phyloP scores from a whole-genome alignment of 2,329 filamentous ascomycete species.

The Cladorrhinum sp. region DNA sequence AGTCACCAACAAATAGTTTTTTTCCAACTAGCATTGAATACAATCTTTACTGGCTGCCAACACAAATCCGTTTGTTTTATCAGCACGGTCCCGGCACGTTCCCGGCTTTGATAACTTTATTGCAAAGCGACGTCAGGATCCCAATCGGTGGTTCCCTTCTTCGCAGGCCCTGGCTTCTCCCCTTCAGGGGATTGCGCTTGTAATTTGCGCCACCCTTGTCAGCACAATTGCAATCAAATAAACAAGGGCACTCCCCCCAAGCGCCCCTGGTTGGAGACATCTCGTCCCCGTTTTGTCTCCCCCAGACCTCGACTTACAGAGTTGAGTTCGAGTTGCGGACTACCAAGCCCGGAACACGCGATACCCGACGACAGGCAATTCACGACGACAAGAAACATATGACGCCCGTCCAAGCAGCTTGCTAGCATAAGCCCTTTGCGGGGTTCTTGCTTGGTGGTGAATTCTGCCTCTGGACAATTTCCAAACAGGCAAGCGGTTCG shows the following conservation, averaged over 20 bases:
- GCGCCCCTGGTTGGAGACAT: slow-evolving; percentile 16
- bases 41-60: not conserved
- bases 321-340: slow-evolving; percentile 4
- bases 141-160: slow-evolving; percentile 8
- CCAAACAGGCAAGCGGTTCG: slow-evolving; percentile 17
- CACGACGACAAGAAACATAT: slow-evolving; percentile 22
- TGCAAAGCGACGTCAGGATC: slow-evolving; percentile 10
- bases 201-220: slow-evolving; percentile 37
- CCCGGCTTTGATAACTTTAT: slow-evolving; percentile 19
- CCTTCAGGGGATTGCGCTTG: slow-evolving; percentile 32
- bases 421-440: slow-evolving; percentile 27
- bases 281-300: slow-evolving; percentile 11
- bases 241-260: slow-evolving; percentile 30
- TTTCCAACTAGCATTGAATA: not conserved
- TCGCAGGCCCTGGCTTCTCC: slow-evolving; percentile 13
- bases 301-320: slow-evolving; percentile 7
- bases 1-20: not conserved
- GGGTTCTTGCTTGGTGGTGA: slow-evolving; percentile 17
- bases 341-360: slow-evolving; percentile 11
- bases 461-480: slow-evolving; percentile 18
- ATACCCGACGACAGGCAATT: slow-evolving; percentile 17
- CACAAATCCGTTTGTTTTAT: slow-evolving; percentile 3
- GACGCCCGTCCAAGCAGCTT: slow-evolving; percentile 22
- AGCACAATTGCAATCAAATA: slow-evolving; percentile 37
- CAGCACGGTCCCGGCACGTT: slow-evolving; percentile 8